Percentiles rank a stretch among this genome's conserved stretches.
Conservation (phyloP, 108 stramenopile genomes). For the Halocafeteria seosinensis region DNA sequence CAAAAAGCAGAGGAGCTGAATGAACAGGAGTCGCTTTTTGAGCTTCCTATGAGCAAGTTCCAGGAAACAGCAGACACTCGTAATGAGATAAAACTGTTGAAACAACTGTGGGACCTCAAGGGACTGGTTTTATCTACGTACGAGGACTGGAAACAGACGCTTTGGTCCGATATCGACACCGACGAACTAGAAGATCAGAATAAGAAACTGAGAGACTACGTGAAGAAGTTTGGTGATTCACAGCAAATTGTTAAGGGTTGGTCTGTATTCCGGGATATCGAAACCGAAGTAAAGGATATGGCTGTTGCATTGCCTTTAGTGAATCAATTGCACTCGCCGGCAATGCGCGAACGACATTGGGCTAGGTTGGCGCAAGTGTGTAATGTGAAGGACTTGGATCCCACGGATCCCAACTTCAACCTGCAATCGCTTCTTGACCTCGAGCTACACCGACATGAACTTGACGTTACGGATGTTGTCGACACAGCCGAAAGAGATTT, state of each 20-base stretch:
- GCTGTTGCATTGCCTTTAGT: conserved; percentile 53
- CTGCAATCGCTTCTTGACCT: conserved; percentile 53
- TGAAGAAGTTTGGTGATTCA: conserved; percentile 49
- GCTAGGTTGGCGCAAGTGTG: conserved; percentile 51
- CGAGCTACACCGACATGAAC: conserved; percentile 50
- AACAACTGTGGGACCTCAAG: conserved; percentile 60
- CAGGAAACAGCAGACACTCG: conserved; percentile 57
- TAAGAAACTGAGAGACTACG: conserved; percentile 34
- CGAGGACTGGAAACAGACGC: conserved; percentile 36
- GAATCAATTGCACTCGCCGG: conserved; percentile 52
- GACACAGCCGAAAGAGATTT: conserved; percentile 67
- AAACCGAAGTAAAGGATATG: conserved; percentile 61
- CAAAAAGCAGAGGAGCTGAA: conserved; percentile 43
- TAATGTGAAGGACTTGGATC: conserved; percentile 50
- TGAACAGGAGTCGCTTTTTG: conserved; percentile 61
- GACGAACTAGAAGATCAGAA: conserved; percentile 56
- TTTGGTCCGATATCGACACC: conserved; percentile 53
- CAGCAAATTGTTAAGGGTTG: conserved; percentile 53
- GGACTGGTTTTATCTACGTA: conserved; percentile 36
- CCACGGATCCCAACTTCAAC: conserved; percentile 34
- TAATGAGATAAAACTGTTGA: conserved; percentile 48
- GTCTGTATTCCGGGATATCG: conserved; percentile 59
- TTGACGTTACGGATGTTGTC: conserved; percentile 58
- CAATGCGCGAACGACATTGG: conserved; percentile 65
- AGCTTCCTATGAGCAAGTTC: conserved; percentile 51